These are phyloP conservation scores for Arthrobotrys pseudoclavata DNA, from an alignment of 2,329 filamentous ascomycete species.

Conservation along the genomic window DNA sequence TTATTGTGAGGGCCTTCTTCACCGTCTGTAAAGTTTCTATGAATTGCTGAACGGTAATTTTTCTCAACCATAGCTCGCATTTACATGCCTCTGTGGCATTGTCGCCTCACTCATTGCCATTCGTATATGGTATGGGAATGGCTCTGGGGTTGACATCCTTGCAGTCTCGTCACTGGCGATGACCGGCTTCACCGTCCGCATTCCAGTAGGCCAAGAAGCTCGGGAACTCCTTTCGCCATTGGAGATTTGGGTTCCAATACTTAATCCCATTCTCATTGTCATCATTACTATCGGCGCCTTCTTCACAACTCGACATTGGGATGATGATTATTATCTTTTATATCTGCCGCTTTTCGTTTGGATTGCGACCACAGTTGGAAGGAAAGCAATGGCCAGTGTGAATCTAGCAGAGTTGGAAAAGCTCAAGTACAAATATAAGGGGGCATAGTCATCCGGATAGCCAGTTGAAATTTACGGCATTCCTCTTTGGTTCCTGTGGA, in stretches of 20 bases:
- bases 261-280: constrained; percentile 47
- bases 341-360: constrained; percentile 50
- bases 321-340: constrained; percentile 49
- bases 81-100: constrained; percentile 49
- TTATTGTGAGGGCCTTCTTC: constrained; percentile 46
- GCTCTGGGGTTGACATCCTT: constrained; percentile 42
- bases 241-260: constrained; percentile 46
- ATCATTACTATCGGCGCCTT: constrained; percentile 46
- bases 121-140: constrained; percentile 37
- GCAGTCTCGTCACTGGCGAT: constrained; percentile 54
- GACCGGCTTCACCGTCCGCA: constrained; percentile 48
- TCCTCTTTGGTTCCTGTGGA: too few relatives aligned
- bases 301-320: constrained; percentile 36
- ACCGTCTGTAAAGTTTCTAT: not conserved
- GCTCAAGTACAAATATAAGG: constrained; percentile 59
- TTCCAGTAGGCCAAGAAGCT: constrained; percentile 32
- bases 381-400: constrained; percentile 51
- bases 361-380: constrained; percentile 34
- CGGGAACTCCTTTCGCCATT: constrained; percentile 49
- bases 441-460: constrained; percentile 29
- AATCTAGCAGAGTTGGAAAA: constrained; percentile 47
- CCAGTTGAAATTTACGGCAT: not conserved
- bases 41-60: not conserved
- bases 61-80: constrained; percentile 41
- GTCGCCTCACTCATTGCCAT: constrained; percentile 24